phyloP scores from a whole-genome alignment of 2,329 filamentous ascomycete species.

The Pestalotiopsis sp. region DNA sequence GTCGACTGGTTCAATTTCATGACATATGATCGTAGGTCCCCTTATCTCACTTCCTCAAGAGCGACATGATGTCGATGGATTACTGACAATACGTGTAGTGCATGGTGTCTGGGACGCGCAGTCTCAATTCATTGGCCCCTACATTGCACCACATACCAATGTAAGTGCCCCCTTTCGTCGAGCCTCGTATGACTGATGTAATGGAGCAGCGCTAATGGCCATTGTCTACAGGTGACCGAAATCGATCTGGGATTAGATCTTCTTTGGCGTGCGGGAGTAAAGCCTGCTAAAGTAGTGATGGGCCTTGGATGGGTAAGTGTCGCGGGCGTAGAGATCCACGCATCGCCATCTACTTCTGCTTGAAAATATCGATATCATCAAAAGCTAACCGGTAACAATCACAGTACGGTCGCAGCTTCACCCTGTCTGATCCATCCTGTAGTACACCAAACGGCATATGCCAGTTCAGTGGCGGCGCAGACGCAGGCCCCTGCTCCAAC shows the following conservation, averaged over 20 bases:
- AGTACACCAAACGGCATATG: conserved; percentile 24
- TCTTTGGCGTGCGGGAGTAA: conserved; percentile 45
- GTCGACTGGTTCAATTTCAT: conserved; percentile 27
- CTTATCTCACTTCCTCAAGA: too few species aligned
- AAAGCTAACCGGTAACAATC: too few species aligned
- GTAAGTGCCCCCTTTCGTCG: conserved; percentile 31
- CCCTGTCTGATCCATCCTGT: conserved; percentile 20
- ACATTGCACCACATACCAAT: conserved; percentile 44
- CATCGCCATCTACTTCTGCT: too few species aligned
- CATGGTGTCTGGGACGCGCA: conserved; percentile 42
- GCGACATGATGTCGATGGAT: too few species aligned
- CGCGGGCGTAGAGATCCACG: too few species aligned
- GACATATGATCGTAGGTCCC: conserved; percentile 37
- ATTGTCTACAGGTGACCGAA: conserved; percentile 20
- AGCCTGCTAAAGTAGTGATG: conserved; percentile 41
- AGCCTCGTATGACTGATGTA: too few species aligned
- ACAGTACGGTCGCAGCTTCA: conserved; percentile 37
- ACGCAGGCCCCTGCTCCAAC: conserved; percentile 22
- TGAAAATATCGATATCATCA: too few species aligned
- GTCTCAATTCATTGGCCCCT: conserved; percentile 29
- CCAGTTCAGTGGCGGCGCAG: conserved; percentile 22
- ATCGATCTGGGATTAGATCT: conserved; percentile 43
- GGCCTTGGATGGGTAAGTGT: conserved; percentile 38
- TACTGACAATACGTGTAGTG: conserved; percentile 10
- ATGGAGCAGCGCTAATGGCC: too few species aligned